phyloP scores from a whole-genome alignment of 495 filamentous ascomycete genomes.

The Choiromyces venosus region DNA sequence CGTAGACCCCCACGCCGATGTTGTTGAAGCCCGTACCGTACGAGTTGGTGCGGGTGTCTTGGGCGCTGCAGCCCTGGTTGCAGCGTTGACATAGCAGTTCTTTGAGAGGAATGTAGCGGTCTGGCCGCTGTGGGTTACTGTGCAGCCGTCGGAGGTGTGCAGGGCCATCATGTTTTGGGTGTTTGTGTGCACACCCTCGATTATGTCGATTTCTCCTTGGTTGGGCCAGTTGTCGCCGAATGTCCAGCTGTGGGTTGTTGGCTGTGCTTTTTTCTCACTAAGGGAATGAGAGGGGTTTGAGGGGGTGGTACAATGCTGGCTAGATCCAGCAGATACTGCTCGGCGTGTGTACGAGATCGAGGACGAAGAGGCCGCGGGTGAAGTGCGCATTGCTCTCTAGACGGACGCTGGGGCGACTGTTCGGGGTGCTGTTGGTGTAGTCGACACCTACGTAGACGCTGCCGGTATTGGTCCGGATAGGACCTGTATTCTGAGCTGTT shows the following conservation, averaged over 20 bases:
- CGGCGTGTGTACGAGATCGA: conserved; percentile 74
- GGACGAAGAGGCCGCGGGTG: conserved; percentile 64
- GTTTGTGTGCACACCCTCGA: conserved; percentile 74
- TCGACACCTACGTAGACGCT: conserved; percentile 55
- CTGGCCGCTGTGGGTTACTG: conserved; percentile 50
- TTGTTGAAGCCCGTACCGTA: conserved; percentile 71
- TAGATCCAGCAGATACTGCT: conserved; percentile 62
- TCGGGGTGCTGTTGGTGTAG: conserved; percentile 44
- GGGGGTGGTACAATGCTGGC: conserved; percentile 55
- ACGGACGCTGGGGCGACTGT: conserved; percentile 63
- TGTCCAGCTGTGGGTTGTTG: conserved; percentile 58
- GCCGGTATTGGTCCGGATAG: conserved; percentile 54
- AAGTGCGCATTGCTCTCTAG: conserved; percentile 64
- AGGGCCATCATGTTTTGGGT: conserved; percentile 64
- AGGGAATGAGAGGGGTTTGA: not conserved
- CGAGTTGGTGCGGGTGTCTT: conserved; percentile 48
- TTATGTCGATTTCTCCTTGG: conserved; percentile 84
- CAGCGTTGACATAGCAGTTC: conserved; percentile 53
- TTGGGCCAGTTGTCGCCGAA: conserved; percentile 69
- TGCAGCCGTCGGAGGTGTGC: conserved; percentile 66
- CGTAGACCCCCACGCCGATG: conserved; percentile 69
- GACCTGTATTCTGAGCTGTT: conserved; percentile 52
- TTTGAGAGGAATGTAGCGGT: conserved; percentile 48
- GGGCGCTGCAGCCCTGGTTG: conserved; percentile 48
- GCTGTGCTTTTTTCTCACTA: not conserved